Evolutionary conservation across 2,329 filamentous ascomycete genomes (phyloP).

Genomic region (Nigrograna mackinnonii): DNA sequence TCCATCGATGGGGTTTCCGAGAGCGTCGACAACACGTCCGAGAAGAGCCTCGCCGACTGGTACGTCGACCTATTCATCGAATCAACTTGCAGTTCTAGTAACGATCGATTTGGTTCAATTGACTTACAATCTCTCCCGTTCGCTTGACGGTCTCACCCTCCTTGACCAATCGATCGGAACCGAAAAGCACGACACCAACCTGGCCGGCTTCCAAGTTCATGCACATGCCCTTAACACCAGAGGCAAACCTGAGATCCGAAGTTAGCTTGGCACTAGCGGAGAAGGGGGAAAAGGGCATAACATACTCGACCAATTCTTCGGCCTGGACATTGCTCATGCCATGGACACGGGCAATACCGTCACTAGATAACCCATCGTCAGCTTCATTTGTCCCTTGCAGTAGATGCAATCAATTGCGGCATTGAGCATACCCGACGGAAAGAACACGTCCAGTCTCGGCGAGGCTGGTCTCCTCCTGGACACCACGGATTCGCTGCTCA

Average conservation of each 20-base stretch:
- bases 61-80: conserved; percentile 78
- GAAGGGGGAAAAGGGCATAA: conserved; percentile 33
- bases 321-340: conserved; percentile 99
- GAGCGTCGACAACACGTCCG: conserved; percentile 96
- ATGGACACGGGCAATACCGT: conserved; percentile 99
- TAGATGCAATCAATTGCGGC: conserved; percentile 27
- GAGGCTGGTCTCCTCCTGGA: conserved; percentile 93
- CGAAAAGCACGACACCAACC: conserved; percentile 99
- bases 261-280: conserved; percentile 29
- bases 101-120: conserved; percentile 1
- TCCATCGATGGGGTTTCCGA: conserved; percentile 99
- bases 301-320: conserved; percentile 99
- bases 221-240: conserved; percentile 99
- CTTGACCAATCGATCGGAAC: conserved; percentile 99
- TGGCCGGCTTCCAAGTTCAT: conserved; percentile 99
- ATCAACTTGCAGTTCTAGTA: conserved; percentile 20
- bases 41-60: conserved; percentile 92
- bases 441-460: conserved; percentile 99
- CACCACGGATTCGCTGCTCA: conserved; percentile 98
- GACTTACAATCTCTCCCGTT: conserved; percentile 96
- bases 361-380: conserved; percentile 65
- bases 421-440: conserved; percentile 86
- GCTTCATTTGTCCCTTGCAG: conserved; percentile 23
- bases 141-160: conserved; percentile 99
- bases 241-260: conserved; percentile 76